Percentiles rank a stretch among this genome's conserved stretches.
Evolutionary conservation across 768 basidiomycete species (phyloP).

Genomic region (Chiua virens): DNA sequence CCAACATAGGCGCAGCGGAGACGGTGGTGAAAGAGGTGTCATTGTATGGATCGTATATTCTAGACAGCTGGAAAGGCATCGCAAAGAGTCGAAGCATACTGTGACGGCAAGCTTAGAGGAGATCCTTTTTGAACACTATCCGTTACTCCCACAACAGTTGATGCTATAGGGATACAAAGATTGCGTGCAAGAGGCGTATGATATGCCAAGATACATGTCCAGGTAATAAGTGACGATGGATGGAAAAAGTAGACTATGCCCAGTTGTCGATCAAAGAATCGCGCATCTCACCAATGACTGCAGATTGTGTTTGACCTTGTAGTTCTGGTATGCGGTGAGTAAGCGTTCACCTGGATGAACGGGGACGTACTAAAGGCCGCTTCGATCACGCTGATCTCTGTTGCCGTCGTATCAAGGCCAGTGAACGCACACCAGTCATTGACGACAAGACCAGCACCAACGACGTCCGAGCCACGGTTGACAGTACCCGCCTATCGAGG

Average conservation of each 20-base stretch:
- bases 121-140: conserved; percentile 6
- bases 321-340: conserved; percentile 54
- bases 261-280: conserved; percentile 91
- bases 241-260: conserved; percentile 54
- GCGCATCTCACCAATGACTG: conserved; percentile 89
- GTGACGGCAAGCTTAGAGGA: conserved; percentile 7
- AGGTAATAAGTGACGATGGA: conserved; percentile 4
- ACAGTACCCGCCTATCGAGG: conserved; percentile 85
- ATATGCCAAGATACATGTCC: neutral
- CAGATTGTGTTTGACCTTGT: conserved; percentile 78
- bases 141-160: conserved; percentile 16
- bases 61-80: conserved; percentile 72
- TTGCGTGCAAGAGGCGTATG: conserved; percentile 18
- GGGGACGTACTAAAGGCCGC: conserved; percentile 86
- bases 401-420: conserved; percentile 99
- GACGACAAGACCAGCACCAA: conserved; percentile 96
- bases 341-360: neutral
- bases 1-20: conserved; percentile 45
- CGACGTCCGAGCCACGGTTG: conserved; percentile 96
- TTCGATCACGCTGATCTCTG: conserved; percentile 97
- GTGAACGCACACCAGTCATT: conserved; percentile 99
- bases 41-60: conserved; percentile 58
- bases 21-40: conserved; percentile 50
- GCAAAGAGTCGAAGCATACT: conserved; percentile 63
- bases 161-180: conserved; percentile 17